Evolutionary conservation across 2,329 filamentous ascomycete genomes (phyloP).

Genomic region (Hypoxylon sp.): DNA sequence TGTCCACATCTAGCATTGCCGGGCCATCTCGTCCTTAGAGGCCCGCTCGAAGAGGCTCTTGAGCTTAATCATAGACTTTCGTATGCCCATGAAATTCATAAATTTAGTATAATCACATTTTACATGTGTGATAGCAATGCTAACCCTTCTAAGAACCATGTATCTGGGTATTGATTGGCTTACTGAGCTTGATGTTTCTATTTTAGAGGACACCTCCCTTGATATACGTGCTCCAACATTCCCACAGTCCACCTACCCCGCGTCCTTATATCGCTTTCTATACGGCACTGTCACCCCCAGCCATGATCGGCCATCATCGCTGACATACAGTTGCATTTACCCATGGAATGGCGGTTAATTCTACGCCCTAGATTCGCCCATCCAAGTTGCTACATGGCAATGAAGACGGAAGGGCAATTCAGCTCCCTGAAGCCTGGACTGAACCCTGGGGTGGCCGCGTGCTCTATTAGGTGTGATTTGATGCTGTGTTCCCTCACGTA

Average conservation of each 20-base stretch:
- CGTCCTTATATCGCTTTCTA: constrained; percentile 29
- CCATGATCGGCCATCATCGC: constrained; percentile 30
- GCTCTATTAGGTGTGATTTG: constrained; percentile 29
- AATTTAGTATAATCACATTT: constrained; percentile 23
- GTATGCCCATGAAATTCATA: neutral
- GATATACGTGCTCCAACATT: constrained; percentile 36
- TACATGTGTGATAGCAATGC: constrained; percentile 24
- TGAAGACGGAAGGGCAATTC: constrained; percentile 14
- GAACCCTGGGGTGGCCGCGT: constrained; percentile 14
- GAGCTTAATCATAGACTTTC: neutral
- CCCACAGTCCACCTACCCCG: constrained; percentile 38
- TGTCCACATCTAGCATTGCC: neutral
- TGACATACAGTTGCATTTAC: constrained; percentile 38
- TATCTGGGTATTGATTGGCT: constrained; percentile 32
- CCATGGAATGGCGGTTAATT: constrained; percentile 37
- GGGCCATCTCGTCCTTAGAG: neutral
- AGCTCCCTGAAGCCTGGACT: constrained; percentile 14
- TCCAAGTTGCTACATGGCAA: constrained; percentile 10
- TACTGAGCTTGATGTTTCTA: constrained; percentile 29
- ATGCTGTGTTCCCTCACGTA: constrained; percentile 29
- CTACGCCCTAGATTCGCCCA: constrained; percentile 19
- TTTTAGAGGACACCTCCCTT: constrained; percentile 32
- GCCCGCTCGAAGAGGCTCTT: neutral
- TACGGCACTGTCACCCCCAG: constrained; percentile 30
- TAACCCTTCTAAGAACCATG: constrained; percentile 19